These are phyloP conservation scores for Boletus huronensis DNA, from an alignment of 768 basidiomycete species.

Conservation along the genomic window DNA sequence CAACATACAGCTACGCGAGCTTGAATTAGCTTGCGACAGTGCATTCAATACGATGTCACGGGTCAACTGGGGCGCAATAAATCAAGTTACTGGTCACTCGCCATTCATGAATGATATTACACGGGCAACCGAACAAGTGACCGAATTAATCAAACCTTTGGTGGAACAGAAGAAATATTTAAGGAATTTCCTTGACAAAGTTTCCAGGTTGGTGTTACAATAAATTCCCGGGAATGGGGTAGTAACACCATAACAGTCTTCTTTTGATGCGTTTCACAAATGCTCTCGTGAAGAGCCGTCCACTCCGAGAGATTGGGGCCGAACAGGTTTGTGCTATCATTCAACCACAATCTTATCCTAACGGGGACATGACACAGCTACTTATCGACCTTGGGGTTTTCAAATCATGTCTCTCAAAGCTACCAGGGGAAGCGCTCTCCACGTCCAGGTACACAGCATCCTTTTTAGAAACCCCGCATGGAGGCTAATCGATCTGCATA, in stretches of 20 bases:
- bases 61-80: constrained; percentile 72
- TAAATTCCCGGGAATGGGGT: neutral
- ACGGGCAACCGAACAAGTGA: constrained; percentile 68
- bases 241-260: constrained; percentile 45
- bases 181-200: constrained; percentile 91
- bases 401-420: constrained; percentile 75
- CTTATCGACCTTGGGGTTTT: constrained; percentile 88
- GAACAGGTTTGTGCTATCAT: constrained; percentile 64
- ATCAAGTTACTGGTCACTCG: constrained; percentile 85
- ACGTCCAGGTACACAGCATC: constrained; percentile 48
- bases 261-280: constrained; percentile 87
- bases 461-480: neutral
- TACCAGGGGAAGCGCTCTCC: constrained; percentile 70
- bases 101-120: constrained; percentile 77
- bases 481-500: constrained; percentile 14
- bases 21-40: constrained; percentile 81
- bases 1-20: constrained; percentile 71
- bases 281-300: constrained; percentile 84
- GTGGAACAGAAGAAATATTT: constrained; percentile 95
- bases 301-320: constrained; percentile 88
- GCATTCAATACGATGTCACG: constrained; percentile 74
- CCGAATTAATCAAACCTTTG: constrained; percentile 71
- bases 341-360: neutral
- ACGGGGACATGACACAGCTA: constrained; percentile 44
- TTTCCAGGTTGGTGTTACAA: constrained; percentile 61